These are phyloP conservation scores for Ceratocystis albifundus DNA, from an alignment of 2,329 filamentous ascomycete species.

Conservation along the genomic window DNA sequence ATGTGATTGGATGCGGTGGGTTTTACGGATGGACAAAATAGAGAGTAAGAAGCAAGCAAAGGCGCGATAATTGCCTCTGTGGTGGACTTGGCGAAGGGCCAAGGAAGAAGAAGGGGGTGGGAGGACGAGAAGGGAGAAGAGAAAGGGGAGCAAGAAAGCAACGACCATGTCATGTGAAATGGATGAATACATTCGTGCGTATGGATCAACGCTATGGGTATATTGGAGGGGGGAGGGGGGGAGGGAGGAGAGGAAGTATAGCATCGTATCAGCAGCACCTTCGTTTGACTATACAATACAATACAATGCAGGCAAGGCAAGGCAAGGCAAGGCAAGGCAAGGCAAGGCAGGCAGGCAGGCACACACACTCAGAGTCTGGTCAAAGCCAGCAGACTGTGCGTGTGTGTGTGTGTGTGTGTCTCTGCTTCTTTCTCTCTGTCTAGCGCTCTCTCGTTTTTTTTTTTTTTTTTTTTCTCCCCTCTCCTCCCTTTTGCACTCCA, in stretches of 20 bases:
- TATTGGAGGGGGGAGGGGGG: no score
- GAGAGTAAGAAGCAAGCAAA: background rate
- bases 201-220: background rate
- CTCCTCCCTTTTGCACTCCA: background rate
- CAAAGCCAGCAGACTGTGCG: no score
- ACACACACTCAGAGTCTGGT: no score
- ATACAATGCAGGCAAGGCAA: no score
- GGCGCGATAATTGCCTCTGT: background rate
- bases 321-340: no score
- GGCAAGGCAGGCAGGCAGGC: no score
- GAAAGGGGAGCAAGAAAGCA: background rate
- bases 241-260: no score
- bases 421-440: no score
- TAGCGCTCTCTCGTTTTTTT: no score
- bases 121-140: background rate
- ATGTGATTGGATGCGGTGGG: background rate
- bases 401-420: no score
- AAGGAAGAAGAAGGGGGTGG: background rate
- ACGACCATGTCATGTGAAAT: background rate
- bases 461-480: background rate
- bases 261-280: no score
- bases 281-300: no score
- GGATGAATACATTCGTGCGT: background rate
- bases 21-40: background rate
- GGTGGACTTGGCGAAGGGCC: background rate